A percentile compares a stretch with the other conserved stretches of the same genome.
Conservation (phyloP, 2,329 filamentous ascomycete species). For the Xylaria sp. region DNA sequence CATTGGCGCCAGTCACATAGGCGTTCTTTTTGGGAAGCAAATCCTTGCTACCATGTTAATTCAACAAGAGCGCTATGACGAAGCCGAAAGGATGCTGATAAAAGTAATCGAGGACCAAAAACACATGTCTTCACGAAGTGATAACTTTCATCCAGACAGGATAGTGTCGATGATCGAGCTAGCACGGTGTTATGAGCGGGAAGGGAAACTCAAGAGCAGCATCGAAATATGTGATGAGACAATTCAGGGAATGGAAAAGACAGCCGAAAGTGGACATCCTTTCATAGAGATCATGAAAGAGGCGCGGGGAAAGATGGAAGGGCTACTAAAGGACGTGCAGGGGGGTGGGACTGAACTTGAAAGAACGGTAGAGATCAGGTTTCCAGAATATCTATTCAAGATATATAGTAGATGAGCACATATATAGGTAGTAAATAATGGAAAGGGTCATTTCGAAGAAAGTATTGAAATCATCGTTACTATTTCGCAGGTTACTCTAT, state of each 20-base stretch:
- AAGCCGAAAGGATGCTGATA: slow-evolving; percentile 15
- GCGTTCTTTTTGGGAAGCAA: slow-evolving; percentile 29
- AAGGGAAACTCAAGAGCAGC: slow-evolving; percentile 14
- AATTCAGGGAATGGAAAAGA: slow-evolving; percentile 4
- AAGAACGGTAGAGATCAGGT: no score
- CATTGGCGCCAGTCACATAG: slow-evolving; percentile 27
- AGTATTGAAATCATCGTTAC: no score
- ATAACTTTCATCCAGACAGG: slow-evolving; percentile 31
- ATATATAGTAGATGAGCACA: no score
- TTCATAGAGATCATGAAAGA: background rate
- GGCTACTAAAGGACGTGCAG: no score
- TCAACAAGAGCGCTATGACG: slow-evolving; percentile 8
- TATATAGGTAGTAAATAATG: no score
- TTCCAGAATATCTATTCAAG: background rate
- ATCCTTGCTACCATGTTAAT: slow-evolving; percentile 30
- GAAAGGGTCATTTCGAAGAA: no score
- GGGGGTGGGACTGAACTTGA: no score
- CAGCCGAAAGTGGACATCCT: background rate
- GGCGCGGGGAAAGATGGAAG: background rate
- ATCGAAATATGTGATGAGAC: slow-evolving; percentile 17
- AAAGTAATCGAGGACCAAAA: slow-evolving; percentile 17
- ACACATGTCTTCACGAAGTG: slow-evolving; percentile 23
- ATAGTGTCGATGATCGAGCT: slow-evolving; percentile 31
- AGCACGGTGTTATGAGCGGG: slow-evolving; percentile 28
- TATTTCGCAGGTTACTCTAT: no score